A percentile compares a stretch with the other conserved stretches of the same genome.
phyloP scores from a whole-genome alignment of 2,329 filamentous ascomycete species.

The Talaromyces sp. region DNA sequence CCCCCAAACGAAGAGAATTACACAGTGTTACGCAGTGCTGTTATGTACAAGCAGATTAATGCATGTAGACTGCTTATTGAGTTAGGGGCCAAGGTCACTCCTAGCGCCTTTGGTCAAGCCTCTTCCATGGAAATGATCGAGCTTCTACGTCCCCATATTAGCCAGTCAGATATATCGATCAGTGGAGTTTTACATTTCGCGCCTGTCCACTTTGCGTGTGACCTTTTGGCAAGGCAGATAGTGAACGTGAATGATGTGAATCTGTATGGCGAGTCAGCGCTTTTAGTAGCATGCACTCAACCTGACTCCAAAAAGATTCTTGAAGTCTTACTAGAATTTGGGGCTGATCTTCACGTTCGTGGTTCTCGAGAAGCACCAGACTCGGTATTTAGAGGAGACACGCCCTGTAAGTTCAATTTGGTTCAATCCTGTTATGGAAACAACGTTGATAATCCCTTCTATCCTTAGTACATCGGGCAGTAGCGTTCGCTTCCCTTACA shows the following conservation, averaged over 20 bases:
- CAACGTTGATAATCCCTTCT: no score
- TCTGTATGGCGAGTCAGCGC: not conserved
- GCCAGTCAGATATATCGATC: no score
- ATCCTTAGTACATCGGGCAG: not conserved
- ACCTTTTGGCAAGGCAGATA: not conserved
- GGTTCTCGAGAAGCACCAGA: not conserved
- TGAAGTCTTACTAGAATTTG: not conserved
- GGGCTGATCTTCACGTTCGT: not conserved
- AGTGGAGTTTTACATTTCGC: no score
- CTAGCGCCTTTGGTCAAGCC: no score
- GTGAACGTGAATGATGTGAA: not conserved
- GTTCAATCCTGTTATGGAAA: no score
- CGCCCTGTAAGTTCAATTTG: not conserved
- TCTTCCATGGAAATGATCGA: no score
- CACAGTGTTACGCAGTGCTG: not conserved
- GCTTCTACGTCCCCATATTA: no score
- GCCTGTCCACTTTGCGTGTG: no score
- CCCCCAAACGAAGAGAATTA: not conserved
- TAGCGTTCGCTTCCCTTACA: not conserved
- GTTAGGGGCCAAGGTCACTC: no score
- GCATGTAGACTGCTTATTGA: no score
- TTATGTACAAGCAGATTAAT: no score
- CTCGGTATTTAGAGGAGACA: not conserved
- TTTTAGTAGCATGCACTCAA: not conserved
- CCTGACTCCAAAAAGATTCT: no score